phyloP scores from a whole-genome alignment of 257 asterid species.

The Nicotiana sylvestris region DNA sequence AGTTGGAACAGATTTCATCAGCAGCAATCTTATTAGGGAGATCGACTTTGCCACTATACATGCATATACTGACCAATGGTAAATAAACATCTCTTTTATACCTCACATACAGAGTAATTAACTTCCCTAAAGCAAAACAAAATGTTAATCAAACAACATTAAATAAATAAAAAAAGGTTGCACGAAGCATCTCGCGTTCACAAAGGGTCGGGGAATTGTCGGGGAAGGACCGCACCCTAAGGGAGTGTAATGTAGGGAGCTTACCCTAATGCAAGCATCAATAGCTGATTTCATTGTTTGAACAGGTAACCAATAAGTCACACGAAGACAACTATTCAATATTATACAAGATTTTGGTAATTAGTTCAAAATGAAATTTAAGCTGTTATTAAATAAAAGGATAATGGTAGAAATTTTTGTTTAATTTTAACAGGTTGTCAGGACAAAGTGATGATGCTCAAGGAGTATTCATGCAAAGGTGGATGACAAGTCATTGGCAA shows the following conservation, averaged over 20 bases:
- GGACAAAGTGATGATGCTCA: conserved; percentile 30
- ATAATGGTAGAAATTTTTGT: too few species aligned
- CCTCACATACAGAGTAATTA: neutral
- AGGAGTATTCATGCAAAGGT: conserved; percentile 34
- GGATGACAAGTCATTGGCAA: conserved; percentile 39
- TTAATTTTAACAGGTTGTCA: conserved; percentile 26
- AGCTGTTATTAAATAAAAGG: neutral
- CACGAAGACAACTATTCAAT: too few species aligned
- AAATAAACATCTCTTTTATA: neutral
- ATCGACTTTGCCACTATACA: conserved; percentile 75
- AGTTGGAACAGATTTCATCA: conserved; percentile 73
- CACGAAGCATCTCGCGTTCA: too few species aligned
- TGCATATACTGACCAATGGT: conserved; percentile 72
- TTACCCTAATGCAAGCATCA: too few species aligned
- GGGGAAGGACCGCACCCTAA: too few species aligned
- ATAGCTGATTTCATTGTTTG: too few species aligned
- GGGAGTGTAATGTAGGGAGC: too few species aligned
- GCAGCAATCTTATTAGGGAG: conserved; percentile 37
- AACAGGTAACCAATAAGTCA: too few species aligned
- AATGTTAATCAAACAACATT: too few species aligned
- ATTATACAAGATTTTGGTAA: neutral
- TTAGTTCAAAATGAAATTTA: too few species aligned
- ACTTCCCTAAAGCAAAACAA: neutral
- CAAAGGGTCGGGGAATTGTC: too few species aligned
- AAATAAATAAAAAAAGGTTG: too few species aligned